Evolutionary conservation across 2,329 filamentous ascomycete species (phyloP), one percentile per base, ranked within the genome.

Genomic region (Hirsutella rhossiliensis): DNA sequence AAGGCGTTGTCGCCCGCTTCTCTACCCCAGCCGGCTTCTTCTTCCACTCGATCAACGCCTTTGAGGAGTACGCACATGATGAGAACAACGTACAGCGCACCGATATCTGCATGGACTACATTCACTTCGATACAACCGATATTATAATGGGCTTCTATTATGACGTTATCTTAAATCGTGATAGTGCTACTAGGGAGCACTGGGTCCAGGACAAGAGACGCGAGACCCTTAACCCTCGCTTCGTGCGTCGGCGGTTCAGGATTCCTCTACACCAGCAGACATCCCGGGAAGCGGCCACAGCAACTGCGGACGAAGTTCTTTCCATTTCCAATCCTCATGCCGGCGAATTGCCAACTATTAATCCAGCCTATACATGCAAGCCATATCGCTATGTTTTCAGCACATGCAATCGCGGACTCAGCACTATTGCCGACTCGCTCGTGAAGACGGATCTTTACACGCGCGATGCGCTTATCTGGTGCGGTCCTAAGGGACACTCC

Each of bases 1-100:
- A 69, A 40, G 85, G 86, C 0, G 64, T 92, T 0, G 71, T 92
- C 0, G 81, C 77, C 9, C 75, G 71, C 2, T 89, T 84, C 54
- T 73, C 80, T 17, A 82, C 76, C 15, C 71, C 76, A 0, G 73
- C 83, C 0, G 80, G 80, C 40, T 94, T 89, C 66, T 82, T 78
- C 61, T 94, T 94, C 60, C 87, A 94, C 62, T 77, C 76, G 0
- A 68, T 87, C 56, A 94, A 94, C 51, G 76, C 84, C 0, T 92
- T 80, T 57, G 84, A 90, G 54, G 74, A 85, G 49, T 49, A 53
- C 0, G 47, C 54, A 0, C 58, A 63, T 27, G 62, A 61, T 2
- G 63, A 68, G 1, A 52, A 56, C 0, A 56, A 55, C 2, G 45
- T 55, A 11, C 45, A 53, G 9, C 43, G 44, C 12, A 59, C 51